These are phyloP conservation scores for Williopsis jadinii DNA, from an alignment of 1,139 yeast genomes.

Conservation along the genomic window DNA sequence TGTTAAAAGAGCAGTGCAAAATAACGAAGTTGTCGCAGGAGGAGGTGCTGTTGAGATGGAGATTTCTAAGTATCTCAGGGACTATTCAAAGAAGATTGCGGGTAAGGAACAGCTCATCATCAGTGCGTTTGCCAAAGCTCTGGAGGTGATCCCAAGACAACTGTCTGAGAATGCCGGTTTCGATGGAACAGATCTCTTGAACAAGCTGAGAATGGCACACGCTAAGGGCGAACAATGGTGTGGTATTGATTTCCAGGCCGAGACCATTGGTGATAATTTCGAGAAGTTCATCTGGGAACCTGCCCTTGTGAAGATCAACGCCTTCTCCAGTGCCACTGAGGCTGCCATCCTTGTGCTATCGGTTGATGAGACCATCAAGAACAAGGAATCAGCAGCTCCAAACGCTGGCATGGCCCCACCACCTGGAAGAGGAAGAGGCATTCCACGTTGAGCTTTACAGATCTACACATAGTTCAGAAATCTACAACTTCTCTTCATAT, in stretches of 20 bases:
- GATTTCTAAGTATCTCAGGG: constrained; percentile 80
- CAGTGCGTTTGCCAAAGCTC: constrained; percentile 87
- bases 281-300: constrained; percentile 96
- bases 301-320: constrained; percentile 85
- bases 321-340: constrained; percentile 95
- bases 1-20: constrained; percentile 89
- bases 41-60: constrained; percentile 99
- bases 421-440: constrained; percentile 62
- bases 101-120: constrained; percentile 94
- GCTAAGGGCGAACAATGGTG: constrained; percentile 89
- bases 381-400: constrained; percentile 56
- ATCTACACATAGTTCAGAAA: neutral
- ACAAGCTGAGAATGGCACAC: constrained; percentile 86
- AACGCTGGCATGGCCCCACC: constrained; percentile 44
- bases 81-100: constrained; percentile 77
- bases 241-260: constrained; percentile 88
- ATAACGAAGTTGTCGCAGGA: constrained; percentile 87
- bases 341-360: constrained; percentile 89
- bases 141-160: constrained; percentile 95
- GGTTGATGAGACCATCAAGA: constrained; percentile 92
- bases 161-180: constrained; percentile 97
- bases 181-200: constrained; percentile 89
- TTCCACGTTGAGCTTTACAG: constrained; percentile 26
- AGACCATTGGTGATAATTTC: constrained; percentile 78
- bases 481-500: too few relatives aligned